Evolutionary conservation across 495 filamentous ascomycete species (phyloP).

Genomic region (Podospora fimiseda): DNA sequence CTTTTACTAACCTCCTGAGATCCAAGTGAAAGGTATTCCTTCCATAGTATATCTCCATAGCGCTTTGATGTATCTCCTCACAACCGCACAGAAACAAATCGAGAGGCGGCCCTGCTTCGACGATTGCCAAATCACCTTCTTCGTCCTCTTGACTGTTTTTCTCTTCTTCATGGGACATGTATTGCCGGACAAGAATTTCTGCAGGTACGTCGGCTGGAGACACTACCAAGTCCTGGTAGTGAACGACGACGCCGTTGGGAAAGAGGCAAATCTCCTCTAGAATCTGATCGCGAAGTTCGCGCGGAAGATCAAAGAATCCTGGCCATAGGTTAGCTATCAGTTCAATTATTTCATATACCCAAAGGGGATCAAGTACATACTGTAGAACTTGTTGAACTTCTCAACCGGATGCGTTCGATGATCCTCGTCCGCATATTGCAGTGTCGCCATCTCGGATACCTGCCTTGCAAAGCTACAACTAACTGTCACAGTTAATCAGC

Average conservation of each 20-base stretch:
- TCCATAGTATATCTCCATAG: slow-evolving; percentile 30
- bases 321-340: background rate
- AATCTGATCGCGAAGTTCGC: slow-evolving; percentile 17
- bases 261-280: slow-evolving; percentile 12
- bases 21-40: slow-evolving; percentile 28
- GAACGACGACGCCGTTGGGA: slow-evolving; percentile 8
- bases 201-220: background rate
- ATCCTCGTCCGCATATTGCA: too few relatives aligned
- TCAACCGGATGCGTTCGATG: too few relatives aligned
- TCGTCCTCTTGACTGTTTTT: background rate
- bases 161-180: background rate
- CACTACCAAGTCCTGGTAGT: background rate
- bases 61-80: slow-evolving; percentile 28
- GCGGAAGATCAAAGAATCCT: slow-evolving; percentile 14
- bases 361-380: background rate
- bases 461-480: too few relatives aligned
- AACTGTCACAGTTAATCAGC: too few relatives aligned
- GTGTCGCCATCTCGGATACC: too few relatives aligned
- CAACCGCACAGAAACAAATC: slow-evolving; percentile 29
- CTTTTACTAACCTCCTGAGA: slow-evolving; percentile 3
- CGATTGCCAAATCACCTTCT: background rate
- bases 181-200: background rate
- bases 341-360: background rate
- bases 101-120: slow-evolving; percentile 10
- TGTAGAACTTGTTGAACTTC: too few relatives aligned